Base-by-base conservation (phyloP, 2,329 filamentous ascomycete genomes). In the Claviceps arundinis region DNA sequence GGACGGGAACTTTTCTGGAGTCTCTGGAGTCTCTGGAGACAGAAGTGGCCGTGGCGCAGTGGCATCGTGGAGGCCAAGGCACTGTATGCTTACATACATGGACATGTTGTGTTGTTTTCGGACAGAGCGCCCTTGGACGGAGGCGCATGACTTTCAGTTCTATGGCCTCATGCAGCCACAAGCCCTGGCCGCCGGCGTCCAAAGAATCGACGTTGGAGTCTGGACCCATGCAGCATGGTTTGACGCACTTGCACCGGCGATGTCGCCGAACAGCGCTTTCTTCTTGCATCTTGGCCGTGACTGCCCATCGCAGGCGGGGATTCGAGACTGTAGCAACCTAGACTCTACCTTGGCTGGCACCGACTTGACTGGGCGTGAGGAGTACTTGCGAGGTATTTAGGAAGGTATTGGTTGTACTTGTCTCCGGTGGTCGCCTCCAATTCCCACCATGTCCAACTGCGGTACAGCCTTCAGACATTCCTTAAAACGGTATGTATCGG, bases 381-480 rank as follows among this genome's bases (percentile, higher is more conserved):
- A 8, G 40, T 44, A 26, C 19, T 19, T 16, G 26, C 11, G 5
- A 46, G 26, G 44, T 37, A 19, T n/a, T 30, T 37, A 9, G n/a
- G 16, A 6, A 34, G 24, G 43, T 30, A 46, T 30, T 17, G 34
- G n/a, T 14, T 34, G 30, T 9, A 34, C 30, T 34, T 22, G 14
- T 41, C 6, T 50, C 38, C 38, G 34, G 37, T 8, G n/a, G 44
- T 49, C 38, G 47, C 19, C 44, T 44, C n/a, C n/a, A n/a, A n/a
- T n/a, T n/a, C n/a, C n/a, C n/a, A n/a, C n/a, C n/a, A n/a, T n/a
- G n/a, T n/a, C n/a, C n/a, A n/a, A n/a, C n/a, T n/a, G n/a, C n/a
- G n/a, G n/a, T n/a, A 41, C 11, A 22, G 13, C 49, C 40, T 50
- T 50, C 16, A 38, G 49, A 50, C 49, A 45, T 50, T 50, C 30